Base-by-base conservation (phyloP, 1,284 basidiomycete genomes). In the Leccinum pachyderme region DNA sequence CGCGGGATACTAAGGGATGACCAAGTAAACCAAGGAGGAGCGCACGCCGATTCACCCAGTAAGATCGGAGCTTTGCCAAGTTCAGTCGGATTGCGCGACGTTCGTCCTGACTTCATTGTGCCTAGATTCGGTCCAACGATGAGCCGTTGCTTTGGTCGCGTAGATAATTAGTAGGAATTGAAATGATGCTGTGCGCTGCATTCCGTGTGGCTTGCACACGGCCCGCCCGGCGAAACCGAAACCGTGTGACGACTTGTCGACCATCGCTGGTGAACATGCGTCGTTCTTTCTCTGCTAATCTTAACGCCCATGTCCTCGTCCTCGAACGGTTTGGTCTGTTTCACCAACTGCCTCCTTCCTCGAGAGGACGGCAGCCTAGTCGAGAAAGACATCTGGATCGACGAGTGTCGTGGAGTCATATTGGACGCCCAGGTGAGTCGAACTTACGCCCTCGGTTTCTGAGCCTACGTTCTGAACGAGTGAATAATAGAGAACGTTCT, bases 311-410 rank as follows among this genome's bases (percentile, higher is more conserved):
- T 70, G 64, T 54, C 64, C 28, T 46, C 56, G 54, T 75, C 80
- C 44, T 52, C 76, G 8, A 89, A 90, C 69, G 81, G 81, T 46
- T 75, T 93, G 24, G 73, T 93, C 52, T 90, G 91, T 72, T 93
- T 93, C 72, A 93, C 91, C 24, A 93, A 93, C 71, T 91, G 91
- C 63, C 72, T 87, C 54, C 75, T 93, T 33, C 83, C 87, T 2
- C 81, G 79, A 56, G 87, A 92, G 65, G 88, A 93, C 64, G 91
- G 91, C 24, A 81, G 77, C 45, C 74, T 91, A 28, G 67, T 85
- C 28, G 73, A 84, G 67, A 80, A 81, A 61, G 89, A 91, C 64
- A 74, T 91, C 18, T 91, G 89, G 89, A 81, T 91, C 52, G 88
- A 91, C 66, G 81, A 88, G 65, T 74, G 75, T 8, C 76, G 80